phyloP scores from a whole-genome alignment of 1,284 basidiomycete genomes.

The Malassezia globosa region DNA sequence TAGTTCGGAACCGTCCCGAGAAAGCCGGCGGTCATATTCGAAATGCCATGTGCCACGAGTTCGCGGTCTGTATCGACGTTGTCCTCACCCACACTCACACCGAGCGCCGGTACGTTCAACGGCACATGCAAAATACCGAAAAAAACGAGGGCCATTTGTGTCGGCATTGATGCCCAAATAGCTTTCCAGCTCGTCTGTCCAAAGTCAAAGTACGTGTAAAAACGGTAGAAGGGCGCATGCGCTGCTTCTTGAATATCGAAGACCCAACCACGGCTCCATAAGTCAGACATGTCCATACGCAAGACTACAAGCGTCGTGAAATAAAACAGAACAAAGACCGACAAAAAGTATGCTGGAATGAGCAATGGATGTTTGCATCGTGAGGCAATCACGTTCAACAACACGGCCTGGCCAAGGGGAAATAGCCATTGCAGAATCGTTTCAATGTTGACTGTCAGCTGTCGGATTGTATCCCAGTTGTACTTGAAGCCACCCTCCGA shows the following conservation, averaged over 20 bases:
- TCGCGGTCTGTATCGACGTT: constrained; percentile 86
- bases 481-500: constrained; percentile 65
- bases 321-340: constrained; percentile 76
- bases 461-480: constrained; percentile 56
- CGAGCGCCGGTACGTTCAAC: constrained; percentile 64
- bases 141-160: constrained; percentile 56
- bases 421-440: constrained; percentile 63
- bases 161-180: constrained; percentile 48
- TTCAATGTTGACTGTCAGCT: constrained; percentile 49
- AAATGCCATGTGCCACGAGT: constrained; percentile 81
- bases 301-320: constrained; percentile 58
- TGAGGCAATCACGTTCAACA: constrained; percentile 69
- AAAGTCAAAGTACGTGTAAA: constrained; percentile 47
- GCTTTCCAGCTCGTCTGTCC: constrained; percentile 36
- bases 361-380: constrained; percentile 76
- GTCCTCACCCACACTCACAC: constrained; percentile 80
- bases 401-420: constrained; percentile 64
- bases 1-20: constrained; percentile 62
- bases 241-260: constrained; percentile 60
- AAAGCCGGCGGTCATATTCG: constrained; percentile 71
- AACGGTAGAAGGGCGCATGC: constrained; percentile 41
- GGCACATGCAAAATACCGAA: constrained; percentile 83
- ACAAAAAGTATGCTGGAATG: constrained; percentile 76
- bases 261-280: constrained; percentile 71
- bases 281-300: constrained; percentile 55